phyloP scores from a whole-genome alignment of 208 protist genomes.

The Acanthamoeba culbertsoni region DNA sequence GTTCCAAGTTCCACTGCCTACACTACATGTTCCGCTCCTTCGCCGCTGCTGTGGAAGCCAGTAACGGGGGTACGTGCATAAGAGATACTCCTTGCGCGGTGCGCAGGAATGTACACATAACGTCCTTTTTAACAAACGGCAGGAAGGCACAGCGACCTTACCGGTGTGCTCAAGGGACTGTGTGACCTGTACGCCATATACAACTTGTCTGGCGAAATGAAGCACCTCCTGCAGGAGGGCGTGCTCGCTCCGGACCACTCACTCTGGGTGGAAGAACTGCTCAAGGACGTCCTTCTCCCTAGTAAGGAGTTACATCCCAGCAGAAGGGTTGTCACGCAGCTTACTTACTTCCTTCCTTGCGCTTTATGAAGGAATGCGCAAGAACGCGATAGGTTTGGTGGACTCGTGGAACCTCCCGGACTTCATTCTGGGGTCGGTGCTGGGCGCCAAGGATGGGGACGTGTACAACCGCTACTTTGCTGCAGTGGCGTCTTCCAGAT shows the following conservation, averaged over 20 bases:
- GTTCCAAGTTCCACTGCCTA: constrained; percentile 49
- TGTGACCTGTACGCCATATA: neutral
- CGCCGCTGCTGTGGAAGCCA: neutral
- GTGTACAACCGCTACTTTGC: constrained; percentile 40
- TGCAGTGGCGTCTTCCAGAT: neutral
- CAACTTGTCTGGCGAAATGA: neutral
- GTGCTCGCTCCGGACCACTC: neutral
- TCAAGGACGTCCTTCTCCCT: neutral
- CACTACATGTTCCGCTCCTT: neutral
- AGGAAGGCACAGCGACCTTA: neutral
- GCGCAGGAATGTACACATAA: neutral
- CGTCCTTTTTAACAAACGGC: neutral
- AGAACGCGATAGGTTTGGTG: constrained; percentile 8
- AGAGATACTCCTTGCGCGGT: neutral
- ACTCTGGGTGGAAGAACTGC: neutral
- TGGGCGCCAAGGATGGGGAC: constrained; percentile 39
- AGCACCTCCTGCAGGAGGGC: constrained; percentile 16
- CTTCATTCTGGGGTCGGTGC: constrained; percentile 22
- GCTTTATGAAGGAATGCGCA: neutral
- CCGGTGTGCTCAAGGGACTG: neutral
- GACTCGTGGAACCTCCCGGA: constrained; percentile 38
- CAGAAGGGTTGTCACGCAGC: neutral
- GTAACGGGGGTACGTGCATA: neutral
- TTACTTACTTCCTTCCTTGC: neutral
- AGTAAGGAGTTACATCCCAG: neutral